These are phyloP conservation scores for Mycena leptocephala DNA, from an alignment of 768 basidiomycete species.

Conservation along the genomic window DNA sequence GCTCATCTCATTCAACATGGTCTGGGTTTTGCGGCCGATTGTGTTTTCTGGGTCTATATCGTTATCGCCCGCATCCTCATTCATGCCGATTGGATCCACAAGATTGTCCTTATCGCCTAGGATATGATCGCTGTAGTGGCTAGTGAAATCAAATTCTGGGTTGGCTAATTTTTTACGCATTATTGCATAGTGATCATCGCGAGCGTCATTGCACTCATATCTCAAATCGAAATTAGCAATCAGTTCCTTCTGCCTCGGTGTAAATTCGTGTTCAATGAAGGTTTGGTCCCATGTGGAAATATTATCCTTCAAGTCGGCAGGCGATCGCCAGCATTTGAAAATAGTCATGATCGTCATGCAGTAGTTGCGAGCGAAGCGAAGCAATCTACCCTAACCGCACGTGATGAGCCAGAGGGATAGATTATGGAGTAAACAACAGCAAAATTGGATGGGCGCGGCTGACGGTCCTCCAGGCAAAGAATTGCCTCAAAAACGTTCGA, in stretches of 20 bases:
- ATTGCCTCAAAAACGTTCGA: too few species aligned
- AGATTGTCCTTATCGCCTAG: not conserved
- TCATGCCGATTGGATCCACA: not conserved
- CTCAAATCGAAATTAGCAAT: constrained; percentile 45
- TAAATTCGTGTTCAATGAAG: constrained; percentile 34
- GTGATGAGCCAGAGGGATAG: too few species aligned
- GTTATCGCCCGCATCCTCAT: too few species aligned
- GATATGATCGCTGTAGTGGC: not conserved
- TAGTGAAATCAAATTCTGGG: not conserved
- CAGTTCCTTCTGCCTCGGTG: constrained; percentile 24
- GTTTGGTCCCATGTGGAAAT: constrained; percentile 37
- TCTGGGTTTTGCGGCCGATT: not conserved
- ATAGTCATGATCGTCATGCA: constrained; percentile 41
- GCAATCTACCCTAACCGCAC: too few species aligned
- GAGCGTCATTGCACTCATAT: constrained; percentile 49
- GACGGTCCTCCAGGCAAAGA: too few species aligned
- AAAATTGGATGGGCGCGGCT: too few species aligned
- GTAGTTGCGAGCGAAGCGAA: too few species aligned
- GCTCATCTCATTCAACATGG: not conserved
- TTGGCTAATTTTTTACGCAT: constrained; percentile 33
- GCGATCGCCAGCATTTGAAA: constrained; percentile 46
- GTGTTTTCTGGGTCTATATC: not conserved
- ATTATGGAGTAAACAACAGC: too few species aligned
- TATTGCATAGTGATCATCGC: constrained; percentile 45
- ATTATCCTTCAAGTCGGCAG: constrained; percentile 37